A percentile compares a stretch with the other conserved stretches of the same genome.
These are phyloP conservation scores for Scheffersomyces insectosa DNA, from an alignment of 1,139 yeast species.

Conservation along the genomic window DNA sequence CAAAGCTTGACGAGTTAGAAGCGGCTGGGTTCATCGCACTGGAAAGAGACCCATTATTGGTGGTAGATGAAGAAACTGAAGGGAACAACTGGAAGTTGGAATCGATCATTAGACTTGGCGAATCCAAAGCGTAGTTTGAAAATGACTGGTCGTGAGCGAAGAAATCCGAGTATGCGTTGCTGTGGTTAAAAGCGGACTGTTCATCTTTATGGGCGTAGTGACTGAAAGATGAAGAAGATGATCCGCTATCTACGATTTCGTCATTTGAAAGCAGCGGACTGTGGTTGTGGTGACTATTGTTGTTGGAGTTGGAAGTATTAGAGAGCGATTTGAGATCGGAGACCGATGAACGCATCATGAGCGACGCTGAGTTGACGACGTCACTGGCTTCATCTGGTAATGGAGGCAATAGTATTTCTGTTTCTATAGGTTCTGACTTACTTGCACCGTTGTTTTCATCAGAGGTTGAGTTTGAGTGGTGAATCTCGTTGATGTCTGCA, in stretches of 20 bases:
- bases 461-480: neutral
- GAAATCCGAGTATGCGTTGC: slow-evolving; percentile 7
- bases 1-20: slow-evolving; percentile 1
- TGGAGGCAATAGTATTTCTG: slow-evolving; percentile 41
- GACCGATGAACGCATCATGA: slow-evolving; percentile 3
- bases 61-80: slow-evolving; percentile 8
- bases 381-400: slow-evolving; percentile 29
- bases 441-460: neutral
- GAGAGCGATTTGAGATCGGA: slow-evolving; percentile 6
- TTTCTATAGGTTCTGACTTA: slow-evolving; percentile 4
- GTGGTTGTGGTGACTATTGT: slow-evolving; percentile 3
- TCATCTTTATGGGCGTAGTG: neutral
- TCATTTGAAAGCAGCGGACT: slow-evolving; percentile 3
- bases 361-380: slow-evolving; percentile 4
- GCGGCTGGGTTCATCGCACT: neutral
- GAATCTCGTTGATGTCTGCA: neutral
- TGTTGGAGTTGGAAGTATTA: slow-evolving; percentile 6
- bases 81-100: slow-evolving; percentile 14
- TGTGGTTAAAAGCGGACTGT: neutral
- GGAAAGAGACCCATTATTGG: neutral
- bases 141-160: slow-evolving; percentile 9
- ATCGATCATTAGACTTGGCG: slow-evolving; percentile 18
- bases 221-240: no score
- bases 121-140: slow-evolving; percentile 18
- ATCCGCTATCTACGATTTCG: neutral